These are phyloP conservation scores for Calonectria pseudoturangicola DNA, from an alignment of 2,329 filamentous ascomycete species.

Conservation along the genomic window DNA sequence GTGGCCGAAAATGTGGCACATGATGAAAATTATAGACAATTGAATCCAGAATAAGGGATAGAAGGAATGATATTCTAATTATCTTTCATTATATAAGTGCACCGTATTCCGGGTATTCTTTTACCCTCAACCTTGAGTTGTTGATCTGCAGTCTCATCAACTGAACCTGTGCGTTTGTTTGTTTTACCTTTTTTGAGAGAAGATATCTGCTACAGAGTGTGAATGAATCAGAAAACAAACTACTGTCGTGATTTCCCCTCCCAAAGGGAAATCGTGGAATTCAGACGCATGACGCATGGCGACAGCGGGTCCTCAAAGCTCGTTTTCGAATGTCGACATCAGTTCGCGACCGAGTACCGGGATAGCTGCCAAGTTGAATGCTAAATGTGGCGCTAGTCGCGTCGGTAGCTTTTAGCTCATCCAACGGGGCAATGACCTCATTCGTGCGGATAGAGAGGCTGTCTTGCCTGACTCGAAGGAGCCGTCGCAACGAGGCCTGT, in stretches of 20 bases:
- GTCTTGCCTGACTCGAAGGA: background rate
- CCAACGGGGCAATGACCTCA: slow-evolving; percentile 38
- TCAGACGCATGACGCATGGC: slow-evolving; percentile 24
- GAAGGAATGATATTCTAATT: too few species aligned
- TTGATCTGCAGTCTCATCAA: background rate
- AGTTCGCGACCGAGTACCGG: slow-evolving; percentile 21
- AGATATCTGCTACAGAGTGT: too few species aligned
- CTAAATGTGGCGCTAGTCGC: slow-evolving; percentile 23
- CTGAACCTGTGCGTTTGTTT: background rate
- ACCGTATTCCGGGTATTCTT: too few species aligned
- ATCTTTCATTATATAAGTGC: too few species aligned
- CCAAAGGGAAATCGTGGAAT: background rate
- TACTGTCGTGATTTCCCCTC: background rate
- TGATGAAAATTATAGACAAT: too few species aligned
- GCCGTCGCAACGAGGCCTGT: background rate
- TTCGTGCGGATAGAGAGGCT: background rate
- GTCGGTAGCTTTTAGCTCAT: slow-evolving; percentile 29
- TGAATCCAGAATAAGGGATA: too few species aligned
- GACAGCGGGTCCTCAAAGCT: slow-evolving; percentile 26
- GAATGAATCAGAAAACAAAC: too few species aligned
- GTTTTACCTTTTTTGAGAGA: too few species aligned
- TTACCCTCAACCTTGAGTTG: too few species aligned
- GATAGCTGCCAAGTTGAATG: slow-evolving; percentile 12
- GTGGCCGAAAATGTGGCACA: too few species aligned
- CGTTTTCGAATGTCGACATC: slow-evolving; percentile 27